Conservation (phyloP, 2,329 filamentous ascomycete genomes). For the Cladosporium sp. region DNA sequence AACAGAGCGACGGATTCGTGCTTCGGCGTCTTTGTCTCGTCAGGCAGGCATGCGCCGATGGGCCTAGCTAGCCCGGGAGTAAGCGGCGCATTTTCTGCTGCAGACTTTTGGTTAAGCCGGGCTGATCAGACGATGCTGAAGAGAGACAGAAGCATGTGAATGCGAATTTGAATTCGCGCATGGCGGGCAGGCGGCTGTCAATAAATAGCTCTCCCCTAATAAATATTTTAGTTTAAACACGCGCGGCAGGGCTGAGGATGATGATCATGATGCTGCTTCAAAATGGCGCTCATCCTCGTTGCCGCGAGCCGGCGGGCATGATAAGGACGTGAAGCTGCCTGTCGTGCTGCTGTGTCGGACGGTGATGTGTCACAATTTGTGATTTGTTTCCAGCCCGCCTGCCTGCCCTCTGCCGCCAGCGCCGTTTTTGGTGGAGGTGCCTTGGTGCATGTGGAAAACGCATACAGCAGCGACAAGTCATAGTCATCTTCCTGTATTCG, state of each 20-base stretch:
- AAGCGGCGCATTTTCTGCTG: constrained; percentile 9
- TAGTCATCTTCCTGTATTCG: background rate
- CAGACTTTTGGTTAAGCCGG: constrained; percentile 14
- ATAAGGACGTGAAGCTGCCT: background rate
- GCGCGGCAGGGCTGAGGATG: background rate
- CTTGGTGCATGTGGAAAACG: background rate
- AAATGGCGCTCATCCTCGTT: background rate
- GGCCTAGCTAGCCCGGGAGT: background rate
- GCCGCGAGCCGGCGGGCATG: background rate
- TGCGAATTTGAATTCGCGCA: background rate
- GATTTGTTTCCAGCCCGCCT: background rate
- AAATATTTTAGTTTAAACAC: background rate
- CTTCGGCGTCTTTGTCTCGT: constrained; percentile 2
- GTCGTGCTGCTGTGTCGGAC: background rate
- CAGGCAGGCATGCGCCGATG: background rate
- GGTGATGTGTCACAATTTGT: background rate
- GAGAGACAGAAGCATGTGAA: background rate
- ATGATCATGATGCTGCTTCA: background rate
- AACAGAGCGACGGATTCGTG: background rate
- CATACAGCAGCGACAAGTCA: constrained; percentile 4
- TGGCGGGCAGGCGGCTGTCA: background rate
- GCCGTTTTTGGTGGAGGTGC: background rate
- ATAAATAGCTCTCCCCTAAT: background rate
- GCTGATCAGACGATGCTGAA: background rate
- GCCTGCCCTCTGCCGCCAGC: background rate